Evolutionary conservation across 2,329 filamentous ascomycete species (phyloP), one percentile per base, ranked within the genome.

Genomic region (Phialophora macrospora): DNA sequence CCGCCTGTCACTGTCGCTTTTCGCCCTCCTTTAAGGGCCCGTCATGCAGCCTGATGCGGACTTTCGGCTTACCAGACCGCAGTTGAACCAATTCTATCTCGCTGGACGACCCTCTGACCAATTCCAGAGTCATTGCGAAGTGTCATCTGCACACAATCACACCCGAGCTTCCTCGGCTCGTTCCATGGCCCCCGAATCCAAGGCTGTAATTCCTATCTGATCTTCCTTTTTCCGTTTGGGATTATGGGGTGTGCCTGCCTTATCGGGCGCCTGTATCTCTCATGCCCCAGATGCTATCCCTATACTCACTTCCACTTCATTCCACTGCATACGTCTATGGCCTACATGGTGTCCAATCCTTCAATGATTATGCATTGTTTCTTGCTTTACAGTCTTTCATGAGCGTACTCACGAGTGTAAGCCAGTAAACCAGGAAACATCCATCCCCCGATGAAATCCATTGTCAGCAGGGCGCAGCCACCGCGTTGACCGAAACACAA

Each of bases 121-220:
- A 67, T 64, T 69, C 55, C 49, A 38, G 34, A 64, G 65, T 72
- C 70, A 72, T 67, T 54, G 49, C 54, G 60, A 65, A 63, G 30
- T 62, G 67, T 71, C 70, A 72, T 65, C 64, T 70, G 68, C 68
- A 64, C 62, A 68, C 32, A 57, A 68, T 66, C 60, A 48, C 60
- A 48, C 38, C 62, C 54, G n/a, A 41, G 34, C 54, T 55, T 12
- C 56, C 44, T 67, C 67, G 67, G 67, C 65, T 67, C 65, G 62
- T 65, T 57, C 65, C 65, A 59, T 63, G 20, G 58, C 55, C 48
- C 60, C 49, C 55, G 11, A 51, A 24, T 38, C 9, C 8, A 46
- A 49, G 32, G 60, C 59, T 49, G 59, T 41, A 26, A n/a, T 55
- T 55, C 32, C 34, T 55, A 44, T 55, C 60, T 34, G 32, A 48